A percentile compares a stretch with the other conserved stretches of the same genome.
These are phyloP conservation scores for Actinomucor elegans DNA, from an alignment of 371 early-diverging fungal genomes.

Conservation along the genomic window DNA sequence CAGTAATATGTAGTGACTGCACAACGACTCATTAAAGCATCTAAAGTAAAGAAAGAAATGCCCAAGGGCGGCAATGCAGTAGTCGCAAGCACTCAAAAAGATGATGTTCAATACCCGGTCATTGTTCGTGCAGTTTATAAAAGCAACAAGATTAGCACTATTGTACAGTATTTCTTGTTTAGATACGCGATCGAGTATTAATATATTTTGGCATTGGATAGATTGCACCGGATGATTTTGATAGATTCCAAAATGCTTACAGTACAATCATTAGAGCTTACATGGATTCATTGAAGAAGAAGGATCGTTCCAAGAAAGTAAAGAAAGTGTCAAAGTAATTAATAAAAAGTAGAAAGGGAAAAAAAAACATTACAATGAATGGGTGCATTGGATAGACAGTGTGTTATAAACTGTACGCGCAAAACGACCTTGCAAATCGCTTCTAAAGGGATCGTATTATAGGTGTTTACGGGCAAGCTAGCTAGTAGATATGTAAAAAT, in stretches of 20 bases:
- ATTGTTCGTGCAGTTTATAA: conserved; percentile 42
- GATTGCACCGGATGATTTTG: conserved; percentile 40
- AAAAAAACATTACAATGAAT: conserved; percentile 13
- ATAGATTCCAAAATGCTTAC: conserved; percentile 43
- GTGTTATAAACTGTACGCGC: no score
- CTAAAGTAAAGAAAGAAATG: conserved; percentile 32
- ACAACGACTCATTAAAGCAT: conserved; percentile 20
- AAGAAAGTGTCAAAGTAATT: conserved; percentile 26
- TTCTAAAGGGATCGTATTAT: no score
- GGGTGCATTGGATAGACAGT: not conserved
- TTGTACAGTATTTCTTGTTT: conserved; percentile 20
- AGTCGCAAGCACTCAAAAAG: conserved; percentile 10
- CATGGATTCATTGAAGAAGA: conserved; percentile 53
- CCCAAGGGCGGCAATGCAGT: conserved; percentile 36
- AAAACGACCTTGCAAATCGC: no score
- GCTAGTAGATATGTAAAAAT: no score
- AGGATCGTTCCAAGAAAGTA: conserved; percentile 42
- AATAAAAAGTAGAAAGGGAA: conserved; percentile 30
- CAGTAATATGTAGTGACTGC: conserved; percentile 32
- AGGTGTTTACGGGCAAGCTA: no score
- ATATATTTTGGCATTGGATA: not conserved
- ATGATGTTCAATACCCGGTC: conserved; percentile 35
- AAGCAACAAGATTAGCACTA: conserved; percentile 43
- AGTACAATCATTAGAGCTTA: conserved; percentile 46
- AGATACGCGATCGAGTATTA: not conserved